Evolutionary conservation across 2,329 filamentous ascomycete genomes (phyloP), one percentile per base, ranked within the genome.

Genomic region (Colletotrichum agaves): DNA sequence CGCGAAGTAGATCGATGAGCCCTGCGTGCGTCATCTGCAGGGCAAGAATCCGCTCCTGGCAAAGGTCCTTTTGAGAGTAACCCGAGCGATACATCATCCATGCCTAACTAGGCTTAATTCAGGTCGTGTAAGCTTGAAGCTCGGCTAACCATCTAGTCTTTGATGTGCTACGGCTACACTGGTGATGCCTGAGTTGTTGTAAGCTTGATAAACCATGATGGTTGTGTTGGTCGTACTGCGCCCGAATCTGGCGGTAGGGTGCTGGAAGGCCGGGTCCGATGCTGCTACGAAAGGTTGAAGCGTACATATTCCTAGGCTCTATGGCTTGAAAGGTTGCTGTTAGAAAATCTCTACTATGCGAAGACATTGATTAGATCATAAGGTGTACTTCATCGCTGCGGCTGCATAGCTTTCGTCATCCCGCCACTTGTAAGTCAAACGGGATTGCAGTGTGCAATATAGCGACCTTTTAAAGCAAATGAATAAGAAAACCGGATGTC

Each of bases 21-120:
- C 82, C 76, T 2, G 75, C 77, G 56, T 82, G 85, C 23, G 78
- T 83, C 77, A 90, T 85, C 55, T 80, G 83, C 5, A 90, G 76
- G 0, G 88, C 87, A 1, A 91, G 80, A 27, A 90, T 85, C 52
- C 82, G 83, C 37, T 82, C 79, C 74, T 90, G 88, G 3, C 82
- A 75, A 0, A 74, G 33, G 67, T 88, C 85, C 71, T 90, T 90
- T 74, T 80, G 82, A 0, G 84, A 85, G 77, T 89, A 90, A 15
- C 87, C 88, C 19, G 82, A 81, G 53, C 88, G 86, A 73, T 90
- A 90, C 76, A 89, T 84, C 83, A 89, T 88, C 88, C 88, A 90
- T 52, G 80, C 78, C 83, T 87, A 90, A 66, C 83, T 86, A 0
- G 87, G 87, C 72, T 90, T 90, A 71, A 90, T 84, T 88, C 88